Evolutionary conservation across 116 monocot genomes (phyloP).

Genomic region (Posidonia oceanica): DNA sequence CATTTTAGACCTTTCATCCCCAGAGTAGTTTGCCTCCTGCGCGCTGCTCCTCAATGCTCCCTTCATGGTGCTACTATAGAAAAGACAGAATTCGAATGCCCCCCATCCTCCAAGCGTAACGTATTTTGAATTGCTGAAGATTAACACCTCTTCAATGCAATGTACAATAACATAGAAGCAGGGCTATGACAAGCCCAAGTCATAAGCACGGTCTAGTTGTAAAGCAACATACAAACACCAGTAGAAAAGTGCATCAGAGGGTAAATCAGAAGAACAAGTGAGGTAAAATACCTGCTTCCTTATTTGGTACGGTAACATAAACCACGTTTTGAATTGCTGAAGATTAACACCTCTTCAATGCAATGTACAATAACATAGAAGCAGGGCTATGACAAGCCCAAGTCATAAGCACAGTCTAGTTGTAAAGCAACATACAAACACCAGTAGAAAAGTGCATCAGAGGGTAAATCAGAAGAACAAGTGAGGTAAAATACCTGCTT

Average conservation of each 20-base stretch:
- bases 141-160: too few relatives aligned
- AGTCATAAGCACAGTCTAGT: background rate
- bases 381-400: background rate
- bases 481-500: conserved; percentile 38
- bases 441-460: too few relatives aligned
- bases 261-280: background rate
- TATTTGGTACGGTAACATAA: conserved; percentile 22
- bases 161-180: too few relatives aligned
- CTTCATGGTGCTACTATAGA: too few relatives aligned
- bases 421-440: background rate
- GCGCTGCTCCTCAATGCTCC: too few relatives aligned
- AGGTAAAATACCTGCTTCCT: conserved; percentile 11
- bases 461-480: background rate
- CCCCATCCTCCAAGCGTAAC: too few relatives aligned
- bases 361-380: background rate
- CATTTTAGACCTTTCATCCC: too few relatives aligned
- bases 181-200: background rate
- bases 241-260: background rate
- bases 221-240: too few relatives aligned
- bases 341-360: background rate
- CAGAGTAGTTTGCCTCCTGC: too few relatives aligned
- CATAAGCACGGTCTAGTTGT: background rate
- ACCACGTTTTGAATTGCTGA: conserved; percentile 8
- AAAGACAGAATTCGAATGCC: too few relatives aligned
- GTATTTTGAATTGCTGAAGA: too few relatives aligned